Percentiles rank a stretch among this genome's conserved stretches.
phyloP scores from a whole-genome alignment of 352 stramenopile species.

The Lagenidium giganteum region DNA sequence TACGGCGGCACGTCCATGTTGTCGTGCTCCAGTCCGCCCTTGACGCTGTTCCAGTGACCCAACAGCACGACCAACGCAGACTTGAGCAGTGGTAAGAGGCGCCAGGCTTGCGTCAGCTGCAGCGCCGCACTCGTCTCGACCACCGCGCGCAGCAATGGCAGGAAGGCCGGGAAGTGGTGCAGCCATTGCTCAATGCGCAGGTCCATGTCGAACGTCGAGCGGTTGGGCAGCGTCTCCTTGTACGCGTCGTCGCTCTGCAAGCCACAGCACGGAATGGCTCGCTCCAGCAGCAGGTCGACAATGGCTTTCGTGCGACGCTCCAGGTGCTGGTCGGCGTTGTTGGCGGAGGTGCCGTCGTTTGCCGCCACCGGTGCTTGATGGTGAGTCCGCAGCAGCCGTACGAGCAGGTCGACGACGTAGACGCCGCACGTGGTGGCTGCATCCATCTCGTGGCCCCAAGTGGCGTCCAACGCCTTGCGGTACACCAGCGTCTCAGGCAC shows the following conservation, averaged over 20 bases:
- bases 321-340: slow-evolving; percentile 25
- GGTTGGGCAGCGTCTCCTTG: slow-evolving; percentile 79
- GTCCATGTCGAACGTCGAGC: slow-evolving; percentile 78
- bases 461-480: slow-evolving; percentile 66
- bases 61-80: slow-evolving; percentile 66
- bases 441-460: slow-evolving; percentile 67
- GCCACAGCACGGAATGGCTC: slow-evolving; percentile 69
- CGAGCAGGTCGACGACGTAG: slow-evolving; percentile 47
- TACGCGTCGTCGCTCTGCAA: slow-evolving; percentile 75
- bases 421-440: slow-evolving; percentile 49
- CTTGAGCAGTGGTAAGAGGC: slow-evolving; percentile 71
- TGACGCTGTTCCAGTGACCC: slow-evolving; percentile 81
- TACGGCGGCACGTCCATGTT: slow-evolving; percentile 80
- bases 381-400: slow-evolving; percentile 42
- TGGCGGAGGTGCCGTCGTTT: slow-evolving; percentile 9
- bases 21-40: slow-evolving; percentile 49
- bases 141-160: slow-evolving; percentile 44
- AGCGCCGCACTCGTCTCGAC: slow-evolving; percentile 31
- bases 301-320: slow-evolving; percentile 53
- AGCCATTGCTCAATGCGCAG: slow-evolving; percentile 80
- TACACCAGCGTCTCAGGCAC: slow-evolving; percentile 49
- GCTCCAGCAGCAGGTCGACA: slow-evolving; percentile 68
- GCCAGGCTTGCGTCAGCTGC: slow-evolving; percentile 36
- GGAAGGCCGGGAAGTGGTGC: slow-evolving; percentile 73
- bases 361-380: too few relatives aligned